Evolutionary conservation across 2,329 filamentous ascomycete species (phyloP).

Genomic region (Stagonosporopsis rhizophila): DNA sequence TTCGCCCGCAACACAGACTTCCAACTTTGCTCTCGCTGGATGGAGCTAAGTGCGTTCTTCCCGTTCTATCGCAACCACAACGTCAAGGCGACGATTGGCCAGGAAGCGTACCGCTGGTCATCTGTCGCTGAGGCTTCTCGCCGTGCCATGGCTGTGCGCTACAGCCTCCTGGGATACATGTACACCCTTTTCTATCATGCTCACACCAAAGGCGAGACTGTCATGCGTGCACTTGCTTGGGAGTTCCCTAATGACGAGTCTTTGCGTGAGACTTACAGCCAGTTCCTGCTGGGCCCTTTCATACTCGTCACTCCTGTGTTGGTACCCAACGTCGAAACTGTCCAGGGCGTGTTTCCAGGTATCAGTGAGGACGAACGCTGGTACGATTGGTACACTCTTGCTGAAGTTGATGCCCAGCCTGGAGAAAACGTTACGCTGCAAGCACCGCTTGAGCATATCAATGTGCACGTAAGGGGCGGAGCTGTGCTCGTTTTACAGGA

Average conservation of each 20-base stretch:
- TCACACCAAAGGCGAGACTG: slow-evolving; percentile 69
- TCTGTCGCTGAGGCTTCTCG: slow-evolving; percentile 68
- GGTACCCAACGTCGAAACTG: slow-evolving; percentile 63
- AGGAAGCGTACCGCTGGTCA: slow-evolving; percentile 74
- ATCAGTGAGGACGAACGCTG: slow-evolving; percentile 65
- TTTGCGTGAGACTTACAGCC: slow-evolving; percentile 66
- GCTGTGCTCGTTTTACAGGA: slow-evolving; percentile 38
- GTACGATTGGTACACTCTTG: slow-evolving; percentile 78
- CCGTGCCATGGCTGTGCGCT: slow-evolving; percentile 71
- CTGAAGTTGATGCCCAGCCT: slow-evolving; percentile 56
- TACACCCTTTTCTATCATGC: slow-evolving; percentile 74
- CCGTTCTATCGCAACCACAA: slow-evolving; percentile 81
- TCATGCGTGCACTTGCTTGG: slow-evolving; percentile 74
- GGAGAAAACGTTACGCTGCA: slow-evolving; percentile 64
- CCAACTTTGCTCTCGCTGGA: slow-evolving; percentile 75
- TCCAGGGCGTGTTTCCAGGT: slow-evolving; percentile 72
- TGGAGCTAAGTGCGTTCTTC: slow-evolving; percentile 75
- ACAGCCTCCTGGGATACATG: slow-evolving; percentile 72
- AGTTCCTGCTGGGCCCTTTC: slow-evolving; percentile 72
- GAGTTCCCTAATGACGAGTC: slow-evolving; percentile 73
- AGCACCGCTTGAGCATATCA: slow-evolving; percentile 71
- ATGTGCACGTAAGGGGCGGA: slow-evolving; percentile 74
- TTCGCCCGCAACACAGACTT: slow-evolving; percentile 69
- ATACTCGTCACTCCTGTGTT: slow-evolving; percentile 72
- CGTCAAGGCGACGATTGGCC: slow-evolving; percentile 61